phyloP scores from a whole-genome alignment of 116 monocot species.

The Posidonia oceanica region DNA sequence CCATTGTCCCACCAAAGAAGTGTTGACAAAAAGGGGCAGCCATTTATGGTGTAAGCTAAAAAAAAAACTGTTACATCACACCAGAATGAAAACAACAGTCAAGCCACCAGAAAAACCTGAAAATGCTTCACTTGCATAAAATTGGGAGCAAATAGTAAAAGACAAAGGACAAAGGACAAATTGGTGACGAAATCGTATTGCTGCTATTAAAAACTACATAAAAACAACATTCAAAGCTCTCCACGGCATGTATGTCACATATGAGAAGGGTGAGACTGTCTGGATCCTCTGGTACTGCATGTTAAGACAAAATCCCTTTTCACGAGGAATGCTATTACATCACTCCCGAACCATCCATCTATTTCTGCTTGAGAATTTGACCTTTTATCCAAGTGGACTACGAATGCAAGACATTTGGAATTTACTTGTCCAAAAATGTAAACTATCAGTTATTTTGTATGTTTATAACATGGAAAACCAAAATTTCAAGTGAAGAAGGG shows the following conservation, averaged over 20 bases:
- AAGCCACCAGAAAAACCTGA: no score
- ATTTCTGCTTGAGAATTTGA: no score
- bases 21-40: conserved; percentile 40
- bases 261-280: conserved; percentile 92
- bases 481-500: not conserved
- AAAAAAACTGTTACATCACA: not conserved
- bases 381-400: no score
- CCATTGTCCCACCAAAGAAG: conserved; percentile 99
- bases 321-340: no score
- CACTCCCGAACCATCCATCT: no score
- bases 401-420: no score
- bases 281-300: conserved; percentile 93
- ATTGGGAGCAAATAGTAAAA: not conserved
- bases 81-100: not conserved
- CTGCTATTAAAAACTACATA: not conserved
- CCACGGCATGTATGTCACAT: conserved; percentile 99
- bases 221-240: conserved; percentile 82
- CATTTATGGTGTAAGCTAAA: not conserved
- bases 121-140: no score
- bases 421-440: no score
- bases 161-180: not conserved
- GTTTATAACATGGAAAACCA: not conserved
- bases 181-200: no score
- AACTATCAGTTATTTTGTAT: not conserved
- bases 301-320: no score